Conservation (phyloP, 1,139 yeast genomes). For the Diutina rugosa region DNA sequence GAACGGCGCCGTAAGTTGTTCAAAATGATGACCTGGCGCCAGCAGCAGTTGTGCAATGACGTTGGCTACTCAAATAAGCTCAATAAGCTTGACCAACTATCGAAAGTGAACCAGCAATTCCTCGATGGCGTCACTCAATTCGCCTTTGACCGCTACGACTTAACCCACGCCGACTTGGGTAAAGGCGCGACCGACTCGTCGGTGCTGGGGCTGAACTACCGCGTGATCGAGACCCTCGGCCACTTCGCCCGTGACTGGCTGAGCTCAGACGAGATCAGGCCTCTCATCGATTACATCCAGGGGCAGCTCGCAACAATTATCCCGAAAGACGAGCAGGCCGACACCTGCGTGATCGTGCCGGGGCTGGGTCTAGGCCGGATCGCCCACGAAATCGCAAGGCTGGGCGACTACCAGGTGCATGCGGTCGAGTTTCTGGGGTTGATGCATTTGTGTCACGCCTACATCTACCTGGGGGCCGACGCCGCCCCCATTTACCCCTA, state of each 20-base stretch:
- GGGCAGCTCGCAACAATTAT: slow-evolving; percentile 16
- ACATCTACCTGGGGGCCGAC: slow-evolving; percentile 20
- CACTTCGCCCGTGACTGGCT: slow-evolving; percentile 74
- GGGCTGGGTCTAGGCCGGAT: slow-evolving; percentile 73
- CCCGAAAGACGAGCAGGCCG: slow-evolving; percentile 12
- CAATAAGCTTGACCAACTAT: slow-evolving; percentile 27
- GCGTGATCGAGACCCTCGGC: slow-evolving; percentile 59
- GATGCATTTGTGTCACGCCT: slow-evolving; percentile 56
- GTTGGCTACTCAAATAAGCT: slow-evolving; percentile 47
- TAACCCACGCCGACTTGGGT: slow-evolving; percentile 28
- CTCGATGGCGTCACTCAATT: slow-evolving; percentile 29
- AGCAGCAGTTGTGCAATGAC: slow-evolving; percentile 38
- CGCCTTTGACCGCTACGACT: slow-evolving; percentile 25
- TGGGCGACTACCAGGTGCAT: slow-evolving; percentile 31
- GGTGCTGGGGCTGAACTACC: slow-evolving; percentile 21
- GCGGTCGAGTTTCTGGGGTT: slow-evolving; percentile 62
- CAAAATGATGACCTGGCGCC: slow-evolving; percentile 39
- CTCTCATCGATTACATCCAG: slow-evolving; percentile 37
- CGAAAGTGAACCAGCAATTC: slow-evolving; percentile 31
- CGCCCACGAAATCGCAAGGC: slow-evolving; percentile 44
- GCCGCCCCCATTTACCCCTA: slow-evolving; percentile 40
- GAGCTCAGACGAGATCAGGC: slow-evolving; percentile 29
- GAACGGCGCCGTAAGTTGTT: slow-evolving; percentile 32
- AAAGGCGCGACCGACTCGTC: slow-evolving; percentile 7
- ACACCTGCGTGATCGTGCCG: slow-evolving; percentile 50